Conservation (phyloP, 1,139 yeast species). For the Zygoascus meyerae region DNA sequence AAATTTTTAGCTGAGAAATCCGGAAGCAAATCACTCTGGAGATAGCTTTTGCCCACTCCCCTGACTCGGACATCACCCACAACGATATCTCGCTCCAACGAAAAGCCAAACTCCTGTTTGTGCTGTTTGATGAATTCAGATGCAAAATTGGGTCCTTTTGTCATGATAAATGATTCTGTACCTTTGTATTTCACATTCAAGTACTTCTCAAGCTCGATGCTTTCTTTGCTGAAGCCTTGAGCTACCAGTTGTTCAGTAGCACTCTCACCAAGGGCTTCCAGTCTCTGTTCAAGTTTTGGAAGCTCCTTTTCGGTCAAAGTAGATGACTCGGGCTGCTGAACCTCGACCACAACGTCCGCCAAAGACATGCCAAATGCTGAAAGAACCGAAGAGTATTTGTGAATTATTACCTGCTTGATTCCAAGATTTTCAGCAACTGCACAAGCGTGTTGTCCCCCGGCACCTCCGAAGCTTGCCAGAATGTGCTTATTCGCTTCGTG, state of each 20-base stretch:
- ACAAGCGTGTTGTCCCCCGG: slow-evolving; percentile 51
- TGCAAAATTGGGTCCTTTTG: slow-evolving; percentile 37
- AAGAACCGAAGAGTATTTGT: slow-evolving; percentile 44
- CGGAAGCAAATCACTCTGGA: slow-evolving; percentile 22
- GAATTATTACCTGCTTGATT: slow-evolving; percentile 41
- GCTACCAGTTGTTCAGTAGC: slow-evolving; percentile 35
- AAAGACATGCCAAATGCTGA: slow-evolving; percentile 50
- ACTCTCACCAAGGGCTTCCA: slow-evolving; percentile 33
- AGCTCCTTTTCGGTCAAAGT: slow-evolving; percentile 34
- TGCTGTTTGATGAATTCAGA: slow-evolving; percentile 47
- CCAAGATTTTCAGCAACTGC: slow-evolving; percentile 43
- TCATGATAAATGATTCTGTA: slow-evolving; percentile 79
- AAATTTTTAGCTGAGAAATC: slow-evolving; percentile 13
- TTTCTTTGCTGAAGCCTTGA: slow-evolving; percentile 44
- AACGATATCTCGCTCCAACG: slow-evolving; percentile 54
- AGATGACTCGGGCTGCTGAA: slow-evolving; percentile 48
- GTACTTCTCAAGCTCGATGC: slow-evolving; percentile 50
- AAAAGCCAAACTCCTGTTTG: slow-evolving; percentile 64
- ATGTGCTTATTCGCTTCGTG: slow-evolving; percentile 38
- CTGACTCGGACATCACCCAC: slow-evolving; percentile 82
- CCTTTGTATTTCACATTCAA: slow-evolving; percentile 80
- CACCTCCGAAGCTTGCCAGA: slow-evolving; percentile 49
- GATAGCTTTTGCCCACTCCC: slow-evolving; percentile 46
- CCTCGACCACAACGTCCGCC: slow-evolving; percentile 53
- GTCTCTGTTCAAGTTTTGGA: slow-evolving; percentile 31